Evolutionary conservation across 1,139 yeast genomes (phyloP).

Genomic region (Candida glucosophila): DNA sequence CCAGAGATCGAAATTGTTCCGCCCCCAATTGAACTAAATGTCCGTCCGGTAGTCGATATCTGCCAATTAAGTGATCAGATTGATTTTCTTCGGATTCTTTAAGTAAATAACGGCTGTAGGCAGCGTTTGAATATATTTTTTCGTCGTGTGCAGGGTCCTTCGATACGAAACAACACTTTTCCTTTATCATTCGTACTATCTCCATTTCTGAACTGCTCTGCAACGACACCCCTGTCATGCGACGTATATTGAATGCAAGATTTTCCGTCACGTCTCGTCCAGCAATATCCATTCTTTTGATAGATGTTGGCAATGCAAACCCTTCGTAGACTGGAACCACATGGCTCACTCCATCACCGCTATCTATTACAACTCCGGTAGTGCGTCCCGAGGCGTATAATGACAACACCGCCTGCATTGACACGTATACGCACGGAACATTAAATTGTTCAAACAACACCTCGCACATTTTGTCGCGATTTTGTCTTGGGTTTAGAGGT

Average conservation of each 20-base stretch:
- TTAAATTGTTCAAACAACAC: slow-evolving; percentile 75
- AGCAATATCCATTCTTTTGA: slow-evolving; percentile 71
- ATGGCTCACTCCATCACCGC: slow-evolving; percentile 89
- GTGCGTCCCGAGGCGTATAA: slow-evolving; percentile 86
- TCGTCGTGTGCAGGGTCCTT: slow-evolving; percentile 65
- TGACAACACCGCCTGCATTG: slow-evolving; percentile 78
- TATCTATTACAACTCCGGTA: slow-evolving; percentile 81
- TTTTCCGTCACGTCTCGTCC: slow-evolving; percentile 83
- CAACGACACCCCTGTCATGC: slow-evolving; percentile 51
- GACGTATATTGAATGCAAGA: slow-evolving; percentile 57
- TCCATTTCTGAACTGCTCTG: slow-evolving; percentile 74
- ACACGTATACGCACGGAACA: slow-evolving; percentile 79
- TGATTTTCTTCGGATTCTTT: slow-evolving; percentile 2
- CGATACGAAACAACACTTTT: slow-evolving; percentile 62
- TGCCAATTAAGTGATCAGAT: slow-evolving; percentile 18
- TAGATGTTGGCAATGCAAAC: slow-evolving; percentile 65
- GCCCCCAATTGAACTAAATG: slow-evolving; percentile 52
- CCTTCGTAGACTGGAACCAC: slow-evolving; percentile 90
- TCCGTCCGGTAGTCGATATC: slow-evolving; percentile 78
- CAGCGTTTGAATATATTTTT: slow-evolving; percentile 35
- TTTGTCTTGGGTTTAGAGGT: slow-evolving; percentile 67
- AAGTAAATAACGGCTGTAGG: slow-evolving; percentile 12
- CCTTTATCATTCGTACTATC: slow-evolving; percentile 71
- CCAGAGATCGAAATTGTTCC: slow-evolving; percentile 66
- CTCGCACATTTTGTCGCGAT: slow-evolving; percentile 70